A percentile compares a stretch with the other conserved stretches of the same genome.
Conservation (phyloP, 768 basidiomycete genomes). For the Leccinum boreale region DNA sequence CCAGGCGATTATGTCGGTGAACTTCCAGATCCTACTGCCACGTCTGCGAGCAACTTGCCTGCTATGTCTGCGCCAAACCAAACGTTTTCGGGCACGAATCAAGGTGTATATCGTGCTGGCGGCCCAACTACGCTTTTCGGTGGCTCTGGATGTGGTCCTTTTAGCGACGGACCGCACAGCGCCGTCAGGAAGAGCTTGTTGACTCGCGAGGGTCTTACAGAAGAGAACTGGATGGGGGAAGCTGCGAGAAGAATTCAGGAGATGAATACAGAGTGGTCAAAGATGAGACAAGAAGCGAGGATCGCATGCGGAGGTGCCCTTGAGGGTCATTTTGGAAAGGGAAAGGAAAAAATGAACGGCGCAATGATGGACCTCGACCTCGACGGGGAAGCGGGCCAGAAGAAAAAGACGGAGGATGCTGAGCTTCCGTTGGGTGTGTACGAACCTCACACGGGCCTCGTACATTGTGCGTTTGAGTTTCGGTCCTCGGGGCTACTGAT, state of each 20-base stretch:
- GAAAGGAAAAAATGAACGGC: constrained; percentile 31
- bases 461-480: constrained; percentile 57
- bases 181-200: constrained; percentile 79
- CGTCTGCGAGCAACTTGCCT: constrained; percentile 42
- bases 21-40: constrained; percentile 68
- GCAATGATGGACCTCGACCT: constrained; percentile 30
- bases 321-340: constrained; percentile 33
- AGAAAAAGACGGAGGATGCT: constrained; percentile 29
- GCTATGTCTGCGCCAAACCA: constrained; percentile 29
- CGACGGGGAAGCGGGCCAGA: constrained; percentile 25
- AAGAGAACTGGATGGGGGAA: constrained; percentile 91
- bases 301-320: constrained; percentile 49
- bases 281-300: constrained; percentile 53
- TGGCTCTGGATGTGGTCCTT: constrained; percentile 78
- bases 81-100: constrained; percentile 41
- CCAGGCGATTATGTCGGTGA: constrained; percentile 83
- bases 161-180: constrained; percentile 82
- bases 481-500: neutral
- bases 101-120: constrained; percentile 85
- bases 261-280: constrained; percentile 61
- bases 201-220: constrained; percentile 74
- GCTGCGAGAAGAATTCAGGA: constrained; percentile 65
- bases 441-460: constrained; percentile 75
- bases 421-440: constrained; percentile 65
- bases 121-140: constrained; percentile 94